Base-by-base conservation (phyloP, 2,329 filamentous ascomycete species). In the Biscogniauxia sp. region DNA sequence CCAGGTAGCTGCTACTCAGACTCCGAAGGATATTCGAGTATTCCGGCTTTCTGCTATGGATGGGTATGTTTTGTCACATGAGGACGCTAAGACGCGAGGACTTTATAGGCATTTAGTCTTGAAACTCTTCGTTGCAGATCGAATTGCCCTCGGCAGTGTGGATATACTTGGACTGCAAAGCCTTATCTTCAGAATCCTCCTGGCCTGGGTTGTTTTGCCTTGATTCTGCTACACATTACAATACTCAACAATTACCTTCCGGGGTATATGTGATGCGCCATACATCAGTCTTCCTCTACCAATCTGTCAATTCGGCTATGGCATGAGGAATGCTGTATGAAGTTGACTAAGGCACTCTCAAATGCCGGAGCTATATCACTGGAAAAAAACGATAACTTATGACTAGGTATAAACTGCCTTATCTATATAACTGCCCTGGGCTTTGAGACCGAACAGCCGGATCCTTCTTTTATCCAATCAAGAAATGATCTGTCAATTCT, bases 31-130 rank as follows among this genome's bases (percentile, higher is more conserved):
- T 53, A 79, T 83, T 52, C 77, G 79, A 20, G 73, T 70, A 8
- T 82, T 82, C 67, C 77, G 79, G 37, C 78, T 80, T 15, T 83
- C 81, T 0, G 75, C 78, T 20, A 81, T 84, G 79, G 82, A 85
- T 63, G 79, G 75, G 13, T 83, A 77, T 61, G 74, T 83, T 4
- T 68, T 83, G 17, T 59, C 67, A 8, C 67, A 75, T 8, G 71
- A 71, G 20, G 68, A 76, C 25, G 41, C 55, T 7, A 23, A 56
- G 28, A 61, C 69, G 26, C 73, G 72, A 66, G 65, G 41, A 20
- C 28, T 57, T 1, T 84, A 84, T 61, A 66, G 74, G 32, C 62
- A 68, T 2, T 66, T 75, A 1, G 73, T 82, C 8, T 56, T 78
- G 55, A 75, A 71, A 55, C 63, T 82, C 17, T 80, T 84, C 51